Evolutionary conservation across 163 green algal species (phyloP), one percentile per base, ranked within the genome.

Genomic region (Scenedesmus sp.): DNA sequence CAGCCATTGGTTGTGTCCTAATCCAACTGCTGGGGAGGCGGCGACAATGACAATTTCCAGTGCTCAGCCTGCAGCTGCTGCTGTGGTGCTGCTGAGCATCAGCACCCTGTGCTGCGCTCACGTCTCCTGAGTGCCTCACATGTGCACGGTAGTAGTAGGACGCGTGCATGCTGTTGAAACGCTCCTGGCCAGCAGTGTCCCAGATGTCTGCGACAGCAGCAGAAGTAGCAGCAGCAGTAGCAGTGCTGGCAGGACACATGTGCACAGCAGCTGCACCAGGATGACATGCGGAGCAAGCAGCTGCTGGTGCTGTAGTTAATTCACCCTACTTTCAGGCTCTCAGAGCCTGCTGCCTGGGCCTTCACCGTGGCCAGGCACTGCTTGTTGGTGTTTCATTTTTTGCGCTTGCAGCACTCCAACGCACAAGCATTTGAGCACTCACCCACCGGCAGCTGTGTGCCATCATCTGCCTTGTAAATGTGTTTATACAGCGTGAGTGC

Each of bases 131-230:
- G 65, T 24, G 5, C 30, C 65, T 76, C 24, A 76, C 65, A 70
- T 97, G 93, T 43, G 94, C 95, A 0, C 91, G 91, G 91, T 97
- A 96, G 90, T 96, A 97, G 90, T 97, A 97, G 22, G 91, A 95
- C 0, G 94, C 93, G 89, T 97, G 95, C 91, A 97, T 94, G 83
- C 89, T 95, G 92, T 95, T 96, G 93, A 97, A 97, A 35, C 93
- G 94, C 90, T 97, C 95, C 89, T 97, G 95, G 12, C 95, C 95
- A 0, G 95, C 95, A 2, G 95, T 97, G 91, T 97, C 95, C 95
- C 95, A 97, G 42, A 97, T 95, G 76, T 96, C 95, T 95, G 88
- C 83, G 90, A 40, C 35, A 72, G 40, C 73, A 18, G 30, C 61
- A 51, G 15, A 40, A 76, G n/a, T 15, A 65, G 78, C 42, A 84